Conservation (phyloP, 2,329 filamentous ascomycete species). For the Pochonia chlamydosporia region DNA sequence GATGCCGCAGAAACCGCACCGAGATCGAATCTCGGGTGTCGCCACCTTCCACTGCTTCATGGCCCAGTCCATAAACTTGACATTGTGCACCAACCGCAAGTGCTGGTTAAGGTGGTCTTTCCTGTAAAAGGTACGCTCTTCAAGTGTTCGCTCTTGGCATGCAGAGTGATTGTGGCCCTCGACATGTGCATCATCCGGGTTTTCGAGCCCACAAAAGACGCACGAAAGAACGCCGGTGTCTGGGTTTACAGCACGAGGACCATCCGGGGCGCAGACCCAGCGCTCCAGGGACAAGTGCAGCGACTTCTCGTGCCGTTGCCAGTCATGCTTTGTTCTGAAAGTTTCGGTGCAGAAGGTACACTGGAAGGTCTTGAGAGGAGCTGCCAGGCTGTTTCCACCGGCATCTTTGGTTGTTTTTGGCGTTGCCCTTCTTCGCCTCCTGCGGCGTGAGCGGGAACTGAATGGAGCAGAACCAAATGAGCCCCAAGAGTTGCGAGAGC, state of each 20-base stretch:
- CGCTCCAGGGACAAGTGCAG: slow-evolving; percentile 58
- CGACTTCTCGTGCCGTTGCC: slow-evolving; percentile 66
- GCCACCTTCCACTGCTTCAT: slow-evolving; percentile 59
- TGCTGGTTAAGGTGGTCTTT: slow-evolving; percentile 65
- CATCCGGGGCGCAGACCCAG: slow-evolving; percentile 59
- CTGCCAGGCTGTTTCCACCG: slow-evolving; percentile 24
- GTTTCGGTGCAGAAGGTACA: slow-evolving; percentile 66
- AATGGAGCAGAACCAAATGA: slow-evolving; percentile 42
- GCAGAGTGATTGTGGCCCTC: slow-evolving; percentile 55
- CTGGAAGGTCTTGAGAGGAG: slow-evolving; percentile 53
- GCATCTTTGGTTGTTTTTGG: slow-evolving; percentile 31
- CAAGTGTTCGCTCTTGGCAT: slow-evolving; percentile 59
- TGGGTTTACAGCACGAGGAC: slow-evolving; percentile 49
- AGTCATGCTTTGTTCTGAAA: slow-evolving; percentile 63
- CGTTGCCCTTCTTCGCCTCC: slow-evolving; percentile 40
- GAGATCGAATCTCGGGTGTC: slow-evolving; percentile 55
- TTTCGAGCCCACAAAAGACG: slow-evolving; percentile 52
- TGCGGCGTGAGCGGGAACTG: slow-evolving; percentile 38
- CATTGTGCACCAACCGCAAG: slow-evolving; percentile 54
- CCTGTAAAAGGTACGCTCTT: slow-evolving; percentile 60
- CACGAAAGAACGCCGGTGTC: slow-evolving; percentile 53
- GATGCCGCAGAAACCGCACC: slow-evolving; percentile 60
- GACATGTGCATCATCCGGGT: slow-evolving; percentile 50
- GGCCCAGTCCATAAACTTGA: slow-evolving; percentile 57
- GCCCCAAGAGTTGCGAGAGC: slow-evolving; percentile 50